Evolutionary conservation across 768 basidiomycete genomes (phyloP), one percentile per base, ranked within the genome.

Genomic region (Clathrus columnatus): DNA sequence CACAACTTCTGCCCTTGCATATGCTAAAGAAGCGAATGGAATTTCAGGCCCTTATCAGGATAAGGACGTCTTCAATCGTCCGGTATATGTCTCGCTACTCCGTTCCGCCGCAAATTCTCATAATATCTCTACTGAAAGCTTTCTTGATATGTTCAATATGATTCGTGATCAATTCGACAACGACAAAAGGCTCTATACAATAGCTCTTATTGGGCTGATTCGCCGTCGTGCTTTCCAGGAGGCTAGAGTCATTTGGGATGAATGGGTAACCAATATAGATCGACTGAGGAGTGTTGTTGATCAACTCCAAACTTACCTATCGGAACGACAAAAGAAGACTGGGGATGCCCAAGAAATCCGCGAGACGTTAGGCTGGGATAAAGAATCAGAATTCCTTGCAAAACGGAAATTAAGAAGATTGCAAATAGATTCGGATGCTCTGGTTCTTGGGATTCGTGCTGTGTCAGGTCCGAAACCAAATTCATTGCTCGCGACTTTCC

Each of bases 91-190:
- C 2, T 55, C 54, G 18, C 29, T 55, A 30, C 27, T 55, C 11
- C 46, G 18, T 27, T 28, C 46, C 17, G 54, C 54, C 7, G 54
- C 54, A 21, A 5, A 21, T 42, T 47, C 44, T 30, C 30, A 46
- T 32, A 48, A 21, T 21, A 48, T 55, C 26, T 55, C 54, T n/a
- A 30, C 54, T 10, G 28, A 46, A 14, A 55, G 29, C n/a, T 55
- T 55, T 23, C 32, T 29, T 27, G 24, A 28, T 5, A 26, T 55
- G 26, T 47, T 48, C 20, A 17, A 18, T 5, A 32, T 47, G 16
- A 48, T 55, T 30, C 44, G 54, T 14, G 54, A 28, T 11, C 27
- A 26, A 18, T 30, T 47, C 36, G 54, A 30, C 18, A 30, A 47
- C 18, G 54, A 55, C 44, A 55, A 18, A 27, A 24, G 18, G 45